Evolutionary conservation across 2,329 filamentous ascomycete genomes (phyloP).

Genomic region (Penicillium italicum): DNA sequence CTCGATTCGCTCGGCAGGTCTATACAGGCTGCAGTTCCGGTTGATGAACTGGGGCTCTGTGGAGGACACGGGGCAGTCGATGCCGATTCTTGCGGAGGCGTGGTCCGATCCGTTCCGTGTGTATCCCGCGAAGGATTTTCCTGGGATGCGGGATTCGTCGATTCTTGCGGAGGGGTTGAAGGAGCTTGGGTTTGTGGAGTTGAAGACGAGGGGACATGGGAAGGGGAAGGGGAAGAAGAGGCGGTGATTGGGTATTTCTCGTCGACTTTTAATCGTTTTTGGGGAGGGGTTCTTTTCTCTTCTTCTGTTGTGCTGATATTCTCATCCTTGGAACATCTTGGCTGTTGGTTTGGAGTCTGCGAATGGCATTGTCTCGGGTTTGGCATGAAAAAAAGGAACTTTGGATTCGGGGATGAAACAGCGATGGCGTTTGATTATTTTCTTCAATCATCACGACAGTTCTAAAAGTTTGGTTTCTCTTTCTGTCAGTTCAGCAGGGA

Average conservation of each 20-base stretch:
- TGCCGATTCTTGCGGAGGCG: constrained; percentile 39
- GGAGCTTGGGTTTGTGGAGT: constrained; percentile 40
- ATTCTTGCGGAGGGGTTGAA: constrained; percentile 39
- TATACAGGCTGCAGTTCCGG: constrained; percentile 45
- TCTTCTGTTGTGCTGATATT: not conserved
- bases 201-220: constrained; percentile 39
- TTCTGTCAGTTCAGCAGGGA: not conserved
- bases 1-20: constrained; percentile 44
- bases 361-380: not conserved
- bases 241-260: constrained; percentile 4
- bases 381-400: not conserved
- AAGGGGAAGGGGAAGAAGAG: constrained; percentile 35
- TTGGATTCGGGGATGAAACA: not conserved
- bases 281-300: not conserved
- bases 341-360: not conserved
- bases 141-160: constrained; percentile 43
- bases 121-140: constrained; percentile 45
- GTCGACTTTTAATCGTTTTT: not conserved
- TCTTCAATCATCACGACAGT: not conserved
- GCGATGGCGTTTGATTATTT: not conserved
- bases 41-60: constrained; percentile 43
- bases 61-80: constrained; percentile 34
- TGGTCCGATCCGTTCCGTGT: constrained; percentile 44
- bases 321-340: not conserved
- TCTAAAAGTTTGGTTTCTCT: not conserved